These are phyloP conservation scores for Acanthamoeba culbertsoni DNA, from an alignment of 208 protist species.

Conservation along the genomic window DNA sequence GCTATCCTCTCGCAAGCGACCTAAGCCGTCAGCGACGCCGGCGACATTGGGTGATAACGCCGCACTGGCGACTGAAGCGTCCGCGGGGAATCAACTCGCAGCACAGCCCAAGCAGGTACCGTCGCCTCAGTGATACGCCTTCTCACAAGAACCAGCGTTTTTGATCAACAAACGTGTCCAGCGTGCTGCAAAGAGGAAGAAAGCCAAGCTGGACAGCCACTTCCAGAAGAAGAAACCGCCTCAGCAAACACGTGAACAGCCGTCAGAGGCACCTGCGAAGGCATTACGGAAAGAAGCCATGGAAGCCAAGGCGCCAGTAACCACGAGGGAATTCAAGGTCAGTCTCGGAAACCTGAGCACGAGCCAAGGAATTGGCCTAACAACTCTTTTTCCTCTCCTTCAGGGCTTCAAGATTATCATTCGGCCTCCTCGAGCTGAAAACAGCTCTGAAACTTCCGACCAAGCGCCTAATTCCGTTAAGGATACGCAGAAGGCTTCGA, in stretches of 20 bases:
- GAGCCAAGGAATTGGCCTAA: background rate
- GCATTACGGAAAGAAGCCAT: background rate
- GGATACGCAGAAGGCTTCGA: background rate
- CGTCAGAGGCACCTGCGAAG: background rate
- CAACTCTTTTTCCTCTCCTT: background rate
- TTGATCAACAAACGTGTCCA: background rate
- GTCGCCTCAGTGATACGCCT: no score
- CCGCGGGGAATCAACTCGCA: no score
- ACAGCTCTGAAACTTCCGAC: background rate
- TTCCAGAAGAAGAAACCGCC: background rate
- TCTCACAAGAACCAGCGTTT: no score
- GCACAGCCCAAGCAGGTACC: no score
- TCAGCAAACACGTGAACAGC: background rate
- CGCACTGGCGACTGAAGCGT: no score
- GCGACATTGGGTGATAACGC: no score
- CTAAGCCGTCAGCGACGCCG: no score
- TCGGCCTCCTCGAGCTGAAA: background rate
- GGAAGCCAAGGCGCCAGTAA: background rate
- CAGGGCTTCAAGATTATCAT: conserved; percentile 17
- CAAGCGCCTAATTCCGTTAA: background rate
- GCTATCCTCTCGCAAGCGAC: no score
- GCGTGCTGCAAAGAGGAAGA: background rate
- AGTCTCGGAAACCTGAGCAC: background rate
- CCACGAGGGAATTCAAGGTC: background rate
- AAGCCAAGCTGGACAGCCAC: background rate